Evolutionary conservation across 1,284 basidiomycete genomes (phyloP), one percentile per base, ranked within the genome.

Genomic region (Cutaneotrichosporon arboriforme): DNA sequence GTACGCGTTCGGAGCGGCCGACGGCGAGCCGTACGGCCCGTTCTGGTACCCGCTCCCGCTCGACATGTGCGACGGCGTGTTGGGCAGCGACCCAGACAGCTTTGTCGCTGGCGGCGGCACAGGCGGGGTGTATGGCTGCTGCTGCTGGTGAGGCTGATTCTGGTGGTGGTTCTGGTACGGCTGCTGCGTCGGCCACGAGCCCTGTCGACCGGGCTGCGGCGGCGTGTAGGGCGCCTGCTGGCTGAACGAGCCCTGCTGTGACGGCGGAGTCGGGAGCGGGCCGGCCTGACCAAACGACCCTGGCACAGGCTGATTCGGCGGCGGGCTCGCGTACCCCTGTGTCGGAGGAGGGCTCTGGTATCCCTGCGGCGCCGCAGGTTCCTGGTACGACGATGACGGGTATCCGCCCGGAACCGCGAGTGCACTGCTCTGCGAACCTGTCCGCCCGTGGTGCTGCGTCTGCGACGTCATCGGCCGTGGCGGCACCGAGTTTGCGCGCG

Each of bases 361-460:
- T 3, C 17, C 43, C 26, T 31, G 26, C 26, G 26, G 26, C 26
- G n/a, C n/a, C n/a, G n/a, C 10, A 10, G 26, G 26, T 31, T 31
- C 26, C 26, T 31, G 26, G 26, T 31, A 31, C 26, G 26, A 7
- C 10, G 26, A 7, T 31, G 26, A 5, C 10, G 26, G 26, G 26
- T 31, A 31, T 31, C 26, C 26, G 26, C 26, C 26, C 26, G 26
- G 26, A 5, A 31, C 26, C 7, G 26, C 7, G 5, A 31, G 26
- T 31, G 7, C 26, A 31, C 26, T 31, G 31, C 15, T 49, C 40
- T 33, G 20, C 36, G 54, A 51, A n/a, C 33, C 35, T 1, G 54
- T 48, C 4, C 50, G 45, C n/a, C 40, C 41, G 47, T 56, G 51
- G 4, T 26, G 33, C 15, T 21, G 47, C 33, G 33, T 33, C 17